Percentiles rank a stretch among this genome's conserved stretches.
Conservation (phyloP, 2,329 filamentous ascomycete species). For the Oidium heveae region DNA sequence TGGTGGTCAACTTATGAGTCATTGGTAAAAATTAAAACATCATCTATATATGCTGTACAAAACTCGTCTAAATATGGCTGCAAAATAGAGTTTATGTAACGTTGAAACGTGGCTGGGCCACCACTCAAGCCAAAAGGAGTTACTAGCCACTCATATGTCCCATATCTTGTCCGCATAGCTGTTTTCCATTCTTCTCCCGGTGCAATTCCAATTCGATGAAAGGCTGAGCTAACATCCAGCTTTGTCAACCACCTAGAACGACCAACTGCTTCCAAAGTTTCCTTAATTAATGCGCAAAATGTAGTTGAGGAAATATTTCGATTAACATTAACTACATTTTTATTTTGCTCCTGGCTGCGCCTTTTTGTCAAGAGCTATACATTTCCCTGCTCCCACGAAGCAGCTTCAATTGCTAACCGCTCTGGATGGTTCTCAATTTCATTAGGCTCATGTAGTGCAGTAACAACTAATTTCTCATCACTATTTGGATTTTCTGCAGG, state of each 20-base stretch:
- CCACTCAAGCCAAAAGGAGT: constrained; percentile 1
- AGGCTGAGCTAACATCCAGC: not conserved
- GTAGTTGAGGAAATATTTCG: no score
- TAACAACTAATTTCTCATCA: no score
- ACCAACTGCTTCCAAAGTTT: not conserved
- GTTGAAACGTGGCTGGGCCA: not conserved
- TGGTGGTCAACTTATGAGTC: not conserved
- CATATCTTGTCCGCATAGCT: constrained; percentile 1
- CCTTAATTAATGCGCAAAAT: not conserved
- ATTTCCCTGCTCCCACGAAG: no score
- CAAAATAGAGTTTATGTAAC: constrained; percentile 2
- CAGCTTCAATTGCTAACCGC: no score
- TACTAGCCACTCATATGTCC: no score
- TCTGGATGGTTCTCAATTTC: no score
- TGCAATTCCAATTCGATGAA: not conserved
- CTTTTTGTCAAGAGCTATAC: no score
- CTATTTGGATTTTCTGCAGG: no score
- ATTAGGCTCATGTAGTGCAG: no score
- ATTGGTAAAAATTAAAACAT: constrained; percentile 2
- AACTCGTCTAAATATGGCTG: constrained; percentile 1
- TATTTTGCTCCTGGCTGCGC: no score
- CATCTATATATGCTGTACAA: constrained; percentile 1
- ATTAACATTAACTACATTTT: no score
- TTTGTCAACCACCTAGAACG: not conserved
- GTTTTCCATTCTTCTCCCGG: constrained; percentile 1